Conservation (phyloP, 23 red algal genomes). For the Gracilaria vermiculophylla region DNA sequence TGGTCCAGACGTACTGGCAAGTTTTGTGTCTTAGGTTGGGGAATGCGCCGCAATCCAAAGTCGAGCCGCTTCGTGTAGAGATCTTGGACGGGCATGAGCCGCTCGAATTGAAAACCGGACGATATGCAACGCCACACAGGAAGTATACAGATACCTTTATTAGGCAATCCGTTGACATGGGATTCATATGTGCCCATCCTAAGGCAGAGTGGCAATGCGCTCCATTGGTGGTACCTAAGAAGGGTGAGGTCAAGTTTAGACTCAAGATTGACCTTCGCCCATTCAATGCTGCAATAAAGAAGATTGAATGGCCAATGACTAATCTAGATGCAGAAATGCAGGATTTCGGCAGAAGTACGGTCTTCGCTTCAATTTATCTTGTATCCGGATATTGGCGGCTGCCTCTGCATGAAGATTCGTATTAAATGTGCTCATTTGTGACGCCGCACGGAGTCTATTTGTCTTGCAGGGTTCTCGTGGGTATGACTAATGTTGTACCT, state of each 20-base stretch:
- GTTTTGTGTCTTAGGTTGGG: slow-evolving; percentile 43
- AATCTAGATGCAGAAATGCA: slow-evolving; percentile 15
- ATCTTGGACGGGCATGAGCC: background rate
- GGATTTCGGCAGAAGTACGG: slow-evolving; percentile 19
- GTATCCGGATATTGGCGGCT: slow-evolving; percentile 47
- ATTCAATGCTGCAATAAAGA: slow-evolving; percentile 30
- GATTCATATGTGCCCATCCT: background rate
- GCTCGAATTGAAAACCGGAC: background rate
- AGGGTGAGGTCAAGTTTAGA: background rate
- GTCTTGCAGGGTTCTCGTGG: background rate
- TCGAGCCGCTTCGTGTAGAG: background rate
- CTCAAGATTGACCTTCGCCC: slow-evolving; percentile 42
- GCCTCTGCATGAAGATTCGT: slow-evolving; percentile 24
- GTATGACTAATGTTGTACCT: slow-evolving; percentile 12
- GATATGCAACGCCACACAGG: slow-evolving; percentile 21
- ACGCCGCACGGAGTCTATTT: background rate
- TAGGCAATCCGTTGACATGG: slow-evolving; percentile 13
- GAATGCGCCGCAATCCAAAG: slow-evolving; percentile 18
- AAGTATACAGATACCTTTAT: background rate
- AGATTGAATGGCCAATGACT: no score
- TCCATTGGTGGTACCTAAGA: slow-evolving; percentile 30
- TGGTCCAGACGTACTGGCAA: no score
- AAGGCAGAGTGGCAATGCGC: slow-evolving; percentile 7
- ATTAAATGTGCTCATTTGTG: background rate
- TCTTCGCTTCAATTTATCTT: slow-evolving; percentile 6